Conservation (phyloP, 441 rosid species). For the Theobroma grandiflorum region DNA sequence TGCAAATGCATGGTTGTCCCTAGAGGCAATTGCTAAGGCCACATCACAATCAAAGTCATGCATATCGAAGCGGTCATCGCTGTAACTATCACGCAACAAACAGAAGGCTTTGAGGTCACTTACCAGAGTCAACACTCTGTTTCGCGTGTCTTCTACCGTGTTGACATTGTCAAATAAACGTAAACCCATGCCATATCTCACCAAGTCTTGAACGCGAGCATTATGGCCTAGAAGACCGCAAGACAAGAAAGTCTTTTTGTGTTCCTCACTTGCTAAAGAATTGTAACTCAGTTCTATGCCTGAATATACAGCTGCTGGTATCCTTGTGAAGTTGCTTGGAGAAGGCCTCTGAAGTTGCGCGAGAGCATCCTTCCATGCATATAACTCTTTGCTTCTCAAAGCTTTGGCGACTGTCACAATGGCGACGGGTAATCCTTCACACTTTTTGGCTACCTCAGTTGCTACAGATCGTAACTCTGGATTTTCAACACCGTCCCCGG, state of each 20-base stretch:
- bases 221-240: background rate
- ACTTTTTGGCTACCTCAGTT: conserved; percentile 14
- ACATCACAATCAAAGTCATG: background rate
- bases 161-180: background rate
- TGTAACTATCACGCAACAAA: background rate
- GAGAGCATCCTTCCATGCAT: conserved; percentile 33
- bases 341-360: background rate
- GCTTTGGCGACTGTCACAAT: conserved; percentile 21
- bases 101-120: background rate
- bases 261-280: background rate
- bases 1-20: background rate
- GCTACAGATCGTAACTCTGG: background rate
- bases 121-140: background rate
- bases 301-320: background rate
- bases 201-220: background rate
- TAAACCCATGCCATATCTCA: background rate
- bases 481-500: background rate
- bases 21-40: background rate
- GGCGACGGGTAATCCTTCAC: conserved; percentile 37
- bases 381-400: background rate
- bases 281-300: conserved; percentile 23
- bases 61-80: background rate
- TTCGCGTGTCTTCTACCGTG: background rate
- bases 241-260: background rate
- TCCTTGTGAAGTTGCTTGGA: background rate